Evolutionary conservation across 805 yeast genomes (phyloP).

Genomic region (Wickerhamomyces tratensis): DNA sequence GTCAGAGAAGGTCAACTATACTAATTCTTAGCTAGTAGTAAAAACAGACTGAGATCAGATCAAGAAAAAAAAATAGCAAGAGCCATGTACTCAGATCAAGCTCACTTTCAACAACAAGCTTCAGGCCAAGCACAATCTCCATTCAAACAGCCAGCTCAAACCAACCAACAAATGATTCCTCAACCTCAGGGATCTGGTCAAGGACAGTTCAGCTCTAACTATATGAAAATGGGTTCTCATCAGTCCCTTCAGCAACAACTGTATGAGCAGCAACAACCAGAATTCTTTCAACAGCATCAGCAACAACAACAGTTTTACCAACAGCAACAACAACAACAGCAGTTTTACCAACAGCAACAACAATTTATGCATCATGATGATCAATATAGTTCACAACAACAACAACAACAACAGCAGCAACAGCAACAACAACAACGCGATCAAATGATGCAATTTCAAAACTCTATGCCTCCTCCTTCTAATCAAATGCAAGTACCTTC

Average conservation of each 20-base stretch:
- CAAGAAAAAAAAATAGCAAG: background rate
- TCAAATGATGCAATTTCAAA: conserved; percentile 16
- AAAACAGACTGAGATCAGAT: background rate
- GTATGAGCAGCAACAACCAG: conserved; percentile 23
- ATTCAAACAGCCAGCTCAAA: conserved; percentile 20
- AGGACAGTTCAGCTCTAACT: conserved; percentile 24
- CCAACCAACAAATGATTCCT: conserved; percentile 2
- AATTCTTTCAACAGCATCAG: conserved; percentile 16
- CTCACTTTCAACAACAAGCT: conserved; percentile 1
- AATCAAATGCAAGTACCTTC: conserved; percentile 12
- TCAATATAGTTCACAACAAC: conserved; percentile 8
- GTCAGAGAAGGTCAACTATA: too few relatives aligned
- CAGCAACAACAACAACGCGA: conserved; percentile 12
- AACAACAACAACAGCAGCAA: conserved; percentile 12
- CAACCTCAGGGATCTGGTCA: conserved; percentile 1
- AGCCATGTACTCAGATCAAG: background rate
- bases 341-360: conserved; percentile 17
- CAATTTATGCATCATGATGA: conserved; percentile 15
- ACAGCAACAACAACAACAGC: conserved; percentile 12
- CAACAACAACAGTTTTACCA: conserved; percentile 15
- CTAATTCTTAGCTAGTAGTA: too few relatives aligned
- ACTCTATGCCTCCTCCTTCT: conserved; percentile 19
- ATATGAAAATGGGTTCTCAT: conserved; percentile 28
- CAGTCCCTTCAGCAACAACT: conserved; percentile 29
- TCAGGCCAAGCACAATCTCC: background rate